Evolutionary conservation across 495 filamentous ascomycete species (phyloP), one percentile per base, ranked within the genome.

Genomic region (Hypomontagnella monticulosa): DNA sequence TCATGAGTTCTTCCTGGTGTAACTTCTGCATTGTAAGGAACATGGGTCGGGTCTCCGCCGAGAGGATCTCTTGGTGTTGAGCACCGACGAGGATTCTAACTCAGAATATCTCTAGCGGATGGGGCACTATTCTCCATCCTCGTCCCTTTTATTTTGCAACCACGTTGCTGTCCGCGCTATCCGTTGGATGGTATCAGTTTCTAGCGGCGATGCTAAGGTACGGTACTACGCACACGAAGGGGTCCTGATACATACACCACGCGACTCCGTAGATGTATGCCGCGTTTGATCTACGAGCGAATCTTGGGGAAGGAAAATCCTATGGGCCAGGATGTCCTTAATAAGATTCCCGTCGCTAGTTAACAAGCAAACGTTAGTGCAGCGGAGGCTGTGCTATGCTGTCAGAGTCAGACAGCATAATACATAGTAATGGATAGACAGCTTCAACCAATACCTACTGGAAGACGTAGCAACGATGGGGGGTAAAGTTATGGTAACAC

Each of bases 131-230:
- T 42, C 65, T 59, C 65, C 65, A 68, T 68, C 18, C 27, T 63
- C 65, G 59, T 63, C 59, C 64, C 65, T 63, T 62, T 68, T 68
- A 63, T 68, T 63, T 67, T 53, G 59, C 59, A 27, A 50, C 59
- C 36, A 54, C 56, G 38, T 52, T 54, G 8, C 12, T 63, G 54
- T 63, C 65, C 65, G 59, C 34, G 40, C 42, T 34, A 63, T 68
- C 53, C 65, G 65, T 40, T 37, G 10, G 37, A 54, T 8, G 34
- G 8, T 57, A 32, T 50, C 57, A 38, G 41, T 58, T 38, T 58
- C 61, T 58, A 32, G 37, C 58, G 36, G 40, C 47, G 38, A 4
- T 11, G 63, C 63, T 50, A 61, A 66, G 63, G 14, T 66, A 42
- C 56, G 4, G 44, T 57, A 52, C 43, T 33, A 68, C 53, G 43